Percentiles rank a stretch among this genome's conserved stretches.
phyloP scores from a whole-genome alignment of 768 basidiomycete species.

The Boletus sp. region DNA sequence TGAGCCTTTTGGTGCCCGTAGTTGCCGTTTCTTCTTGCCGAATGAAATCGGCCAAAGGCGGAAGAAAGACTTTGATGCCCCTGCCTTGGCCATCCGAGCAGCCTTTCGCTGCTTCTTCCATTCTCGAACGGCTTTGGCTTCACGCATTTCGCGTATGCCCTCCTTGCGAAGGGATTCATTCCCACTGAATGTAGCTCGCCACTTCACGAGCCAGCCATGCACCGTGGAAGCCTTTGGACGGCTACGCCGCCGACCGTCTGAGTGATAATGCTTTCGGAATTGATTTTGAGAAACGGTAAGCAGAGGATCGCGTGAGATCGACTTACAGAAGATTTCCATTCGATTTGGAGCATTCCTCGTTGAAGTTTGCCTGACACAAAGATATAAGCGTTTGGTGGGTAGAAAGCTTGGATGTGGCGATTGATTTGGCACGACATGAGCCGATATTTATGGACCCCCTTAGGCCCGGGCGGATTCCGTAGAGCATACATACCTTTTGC shows the following conservation, averaged over 20 bases:
- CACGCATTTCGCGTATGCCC: conserved; percentile 72
- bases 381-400: conserved; percentile 9
- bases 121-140: conserved; percentile 41
- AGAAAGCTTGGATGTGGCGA: conserved; percentile 8
- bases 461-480: background rate
- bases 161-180: conserved; percentile 59
- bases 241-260: conserved; percentile 42
- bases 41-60: conserved; percentile 31
- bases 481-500: conserved; percentile 16
- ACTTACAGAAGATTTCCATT: conserved; percentile 36
- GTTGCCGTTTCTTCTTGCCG: conserved; percentile 11
- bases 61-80: conserved; percentile 11
- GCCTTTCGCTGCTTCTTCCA: conserved; percentile 27
- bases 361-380: background rate
- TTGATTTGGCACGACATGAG: background rate
- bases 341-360: conserved; percentile 28
- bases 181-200: conserved; percentile 68
- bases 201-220: conserved; percentile 80
- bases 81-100: conserved; percentile 18
- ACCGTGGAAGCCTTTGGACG: conserved; percentile 54
- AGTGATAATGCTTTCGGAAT: conserved; percentile 30
- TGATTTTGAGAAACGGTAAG: background rate
- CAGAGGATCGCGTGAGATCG: background rate
- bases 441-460: conserved; percentile 27
- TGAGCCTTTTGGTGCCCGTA: conserved; percentile 8